Base-by-base conservation (phyloP, 2,329 filamentous ascomycete genomes). In the Incumbomyces delicatus region DNA sequence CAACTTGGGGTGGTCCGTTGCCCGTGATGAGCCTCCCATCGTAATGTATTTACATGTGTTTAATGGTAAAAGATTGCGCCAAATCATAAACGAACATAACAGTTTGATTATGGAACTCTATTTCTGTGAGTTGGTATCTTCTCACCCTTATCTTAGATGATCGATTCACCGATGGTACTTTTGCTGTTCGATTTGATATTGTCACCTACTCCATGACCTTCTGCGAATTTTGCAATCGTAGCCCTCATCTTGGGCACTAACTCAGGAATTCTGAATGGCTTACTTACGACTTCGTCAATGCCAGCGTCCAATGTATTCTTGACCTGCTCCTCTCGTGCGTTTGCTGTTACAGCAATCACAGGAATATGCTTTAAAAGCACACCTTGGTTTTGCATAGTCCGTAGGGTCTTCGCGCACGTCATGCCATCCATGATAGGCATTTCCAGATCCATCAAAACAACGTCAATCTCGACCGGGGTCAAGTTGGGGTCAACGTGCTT, bases 341-440 rank as follows among this genome's bases (percentile, higher is more conserved):
- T 89, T 2, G 85, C 85, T 32, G 85, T 89, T 8, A 66, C 62
- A 1, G 64, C 63, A 7, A 66, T 52, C 2, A 66, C 56, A 1
- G 62, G 62, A 8, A 63, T 51, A 51, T 61, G 58, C 3, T 46
- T 30, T 2, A 47, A 44, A 16, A 78, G 78, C 44, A 77, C 70
- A 6, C 58, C 53, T 5, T 60, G 50, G 41, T 66, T 67, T 60
- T 89, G 83, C 14, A 85, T 68, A 50, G 82, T 74, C 14, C 85
- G 75, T 44, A 90, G 87, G 50, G 70, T 76, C 35, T 74, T 72
- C 11, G 84, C 80, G 52, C 84, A 87, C 2, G 82, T 83, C 63
- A 85, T 77, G 31, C 85, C 85, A 57, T 89, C 83, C 85, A 88
- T 88, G 36, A 87, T 74, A 1, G 85, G 85, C 85, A 89, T 89